Percentiles rank a stretch among this genome's conserved stretches.
Conservation (phyloP, 768 basidiomycete genomes). For the Mycena pura region DNA sequence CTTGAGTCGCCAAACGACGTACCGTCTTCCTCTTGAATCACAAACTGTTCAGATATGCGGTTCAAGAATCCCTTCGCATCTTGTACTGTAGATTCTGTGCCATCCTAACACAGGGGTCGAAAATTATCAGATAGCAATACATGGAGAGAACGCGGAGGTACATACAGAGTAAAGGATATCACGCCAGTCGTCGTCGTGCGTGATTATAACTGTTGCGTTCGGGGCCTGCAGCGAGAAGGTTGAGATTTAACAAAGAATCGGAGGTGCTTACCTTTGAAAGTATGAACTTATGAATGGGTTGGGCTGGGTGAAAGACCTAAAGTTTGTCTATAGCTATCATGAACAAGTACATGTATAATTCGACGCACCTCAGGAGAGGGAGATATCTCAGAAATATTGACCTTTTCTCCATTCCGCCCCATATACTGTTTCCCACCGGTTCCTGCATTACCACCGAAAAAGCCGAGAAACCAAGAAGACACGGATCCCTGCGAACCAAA, state of each 20-base stretch:
- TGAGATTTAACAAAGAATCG: too few species aligned
- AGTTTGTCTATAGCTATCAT: neutral
- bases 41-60: neutral
- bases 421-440: neutral
- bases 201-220: conserved; percentile 1
- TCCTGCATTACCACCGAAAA: neutral
- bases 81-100: neutral
- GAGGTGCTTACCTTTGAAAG: conserved; percentile 11
- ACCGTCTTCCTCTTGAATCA: neutral
- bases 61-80: neutral
- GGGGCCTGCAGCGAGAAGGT: neutral
- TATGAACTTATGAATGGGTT: neutral
- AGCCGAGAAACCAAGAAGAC: neutral
- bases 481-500: neutral
- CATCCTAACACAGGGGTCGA: neutral
- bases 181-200: conserved; percentile 19
- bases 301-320: conserved; percentile 8
- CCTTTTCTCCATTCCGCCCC: neutral
- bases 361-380: neutral
- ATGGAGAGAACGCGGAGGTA: too few species aligned
- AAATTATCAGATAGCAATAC: neutral
- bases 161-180: conserved; percentile 5
- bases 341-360: neutral
- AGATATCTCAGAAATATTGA: neutral
- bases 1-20: neutral